Conservation (phyloP, 345 rosid species). For the Brassica carinata region DNA sequence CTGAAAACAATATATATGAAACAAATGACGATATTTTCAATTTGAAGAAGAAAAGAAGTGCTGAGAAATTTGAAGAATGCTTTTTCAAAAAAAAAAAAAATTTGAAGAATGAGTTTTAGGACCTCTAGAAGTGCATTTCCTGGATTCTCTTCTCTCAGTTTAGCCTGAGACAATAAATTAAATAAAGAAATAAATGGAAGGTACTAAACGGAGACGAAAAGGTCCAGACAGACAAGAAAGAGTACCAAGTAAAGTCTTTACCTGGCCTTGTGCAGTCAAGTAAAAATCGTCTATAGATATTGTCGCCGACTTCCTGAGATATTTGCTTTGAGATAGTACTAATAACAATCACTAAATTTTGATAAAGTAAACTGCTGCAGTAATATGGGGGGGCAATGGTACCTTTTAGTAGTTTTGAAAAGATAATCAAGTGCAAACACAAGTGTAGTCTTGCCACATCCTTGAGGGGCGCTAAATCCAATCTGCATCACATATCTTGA, state of each 20-base stretch:
- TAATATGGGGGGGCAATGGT: neutral
- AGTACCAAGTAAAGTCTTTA: slow-evolving; percentile 37
- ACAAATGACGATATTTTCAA: neutral
- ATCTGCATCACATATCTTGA: slow-evolving; percentile 50
- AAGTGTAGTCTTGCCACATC: slow-evolving; percentile 98
- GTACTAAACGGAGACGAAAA: neutral
- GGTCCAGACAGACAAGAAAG: slow-evolving; percentile 2
- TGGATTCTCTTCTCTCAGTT: slow-evolving; percentile 69
- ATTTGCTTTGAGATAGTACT: slow-evolving; percentile 8
- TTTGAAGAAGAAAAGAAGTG: neutral
- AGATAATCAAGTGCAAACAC: slow-evolving; percentile 94
- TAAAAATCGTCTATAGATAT: slow-evolving; percentile 94
- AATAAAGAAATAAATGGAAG: neutral
- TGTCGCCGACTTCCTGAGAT: slow-evolving; percentile 77
- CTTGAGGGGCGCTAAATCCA: slow-evolving; percentile 98
- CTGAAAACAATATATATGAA: slow-evolving; percentile 40
- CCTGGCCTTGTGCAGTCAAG: slow-evolving; percentile 89
- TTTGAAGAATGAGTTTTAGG: slow-evolving; percentile 24
- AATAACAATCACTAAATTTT: neutral
- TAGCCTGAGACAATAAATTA: slow-evolving; percentile 47
- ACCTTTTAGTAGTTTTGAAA: slow-evolving; percentile 78
- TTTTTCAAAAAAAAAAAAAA: no score
- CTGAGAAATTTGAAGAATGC: neutral
- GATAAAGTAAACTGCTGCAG: neutral
- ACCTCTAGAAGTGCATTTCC: slow-evolving; percentile 90